These are phyloP conservation scores for Prunus mume DNA, from an alignment of 306 rosid genomes.

Conservation along the genomic window DNA sequence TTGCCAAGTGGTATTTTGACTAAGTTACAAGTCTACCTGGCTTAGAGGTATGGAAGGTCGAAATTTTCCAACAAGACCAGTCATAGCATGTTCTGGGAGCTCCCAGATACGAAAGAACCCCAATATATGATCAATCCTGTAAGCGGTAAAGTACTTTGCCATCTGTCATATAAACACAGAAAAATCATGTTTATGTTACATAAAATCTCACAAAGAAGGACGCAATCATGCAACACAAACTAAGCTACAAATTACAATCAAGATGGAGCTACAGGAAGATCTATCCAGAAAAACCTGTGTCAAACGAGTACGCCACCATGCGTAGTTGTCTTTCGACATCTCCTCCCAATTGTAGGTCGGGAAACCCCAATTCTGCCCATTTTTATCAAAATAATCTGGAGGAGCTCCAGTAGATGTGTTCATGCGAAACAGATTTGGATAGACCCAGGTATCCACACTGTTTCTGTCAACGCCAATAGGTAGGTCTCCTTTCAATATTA, in stretches of 20 bases:
- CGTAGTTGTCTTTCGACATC: constrained; percentile 93
- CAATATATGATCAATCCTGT: constrained; percentile 91
- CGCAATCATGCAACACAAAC: background rate
- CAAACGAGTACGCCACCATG: constrained; percentile 94
- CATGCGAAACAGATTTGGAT: constrained; percentile 90
- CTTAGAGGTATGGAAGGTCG: constrained; percentile 94
- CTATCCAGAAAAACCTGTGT: constrained; percentile 63
- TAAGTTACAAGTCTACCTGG: constrained; percentile 53
- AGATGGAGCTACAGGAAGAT: background rate
- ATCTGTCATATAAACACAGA: constrained; percentile 57
- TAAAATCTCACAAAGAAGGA: constrained; percentile 10
- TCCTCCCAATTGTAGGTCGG: constrained; percentile 99
- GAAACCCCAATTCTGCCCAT: constrained; percentile 99
- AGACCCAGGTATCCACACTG: constrained; percentile 97
- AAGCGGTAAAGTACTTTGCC: constrained; percentile 97
- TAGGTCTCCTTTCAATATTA: constrained; percentile 91
- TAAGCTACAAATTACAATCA: constrained; percentile 4
- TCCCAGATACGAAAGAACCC: constrained; percentile 99
- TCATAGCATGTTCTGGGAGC: constrained; percentile 87
- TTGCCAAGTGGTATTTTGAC: constrained; percentile 11
- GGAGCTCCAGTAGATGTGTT: constrained; percentile 97
- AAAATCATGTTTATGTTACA: constrained; percentile 27
- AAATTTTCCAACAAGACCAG: constrained; percentile 90
- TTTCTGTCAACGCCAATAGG: constrained; percentile 96
- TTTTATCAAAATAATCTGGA: constrained; percentile 98